These are phyloP conservation scores for Lepidium didymum DNA, from an alignment of 345 rosid genomes.

Conservation along the genomic window DNA sequence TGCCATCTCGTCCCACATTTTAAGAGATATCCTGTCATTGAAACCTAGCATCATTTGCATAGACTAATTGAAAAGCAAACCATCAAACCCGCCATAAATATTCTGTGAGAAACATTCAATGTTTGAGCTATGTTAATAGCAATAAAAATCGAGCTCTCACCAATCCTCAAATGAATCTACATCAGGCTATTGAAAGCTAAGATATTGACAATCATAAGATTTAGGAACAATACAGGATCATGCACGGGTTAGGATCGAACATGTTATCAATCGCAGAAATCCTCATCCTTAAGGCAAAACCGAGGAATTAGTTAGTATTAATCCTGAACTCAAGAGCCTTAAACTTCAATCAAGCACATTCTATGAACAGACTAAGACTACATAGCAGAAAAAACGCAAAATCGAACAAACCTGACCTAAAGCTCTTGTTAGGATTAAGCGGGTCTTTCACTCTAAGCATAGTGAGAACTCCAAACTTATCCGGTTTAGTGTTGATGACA, in stretches of 20 bases:
- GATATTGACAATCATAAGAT: not conserved
- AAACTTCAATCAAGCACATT: not conserved
- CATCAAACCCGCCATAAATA: not conserved
- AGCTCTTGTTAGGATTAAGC: slow-evolving; percentile 20
- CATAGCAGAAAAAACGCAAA: not conserved
- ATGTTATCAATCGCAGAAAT: not conserved
- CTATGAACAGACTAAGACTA: not conserved
- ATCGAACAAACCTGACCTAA: slow-evolving; percentile 41
- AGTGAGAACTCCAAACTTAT: slow-evolving; percentile 38
- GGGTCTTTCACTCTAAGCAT: slow-evolving; percentile 35
- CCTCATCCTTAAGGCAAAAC: not conserved
- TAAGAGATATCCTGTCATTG: slow-evolving; percentile 40
- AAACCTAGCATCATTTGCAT: not conserved
- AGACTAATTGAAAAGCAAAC: not conserved
- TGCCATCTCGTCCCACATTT: slow-evolving; percentile 45
- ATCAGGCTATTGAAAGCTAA: not conserved
- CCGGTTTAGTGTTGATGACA: not conserved
- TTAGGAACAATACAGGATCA: not conserved
- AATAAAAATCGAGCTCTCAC: not conserved
- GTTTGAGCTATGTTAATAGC: not conserved
- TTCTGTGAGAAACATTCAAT: not conserved
- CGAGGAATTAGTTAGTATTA: not conserved
- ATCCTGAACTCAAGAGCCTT: not conserved
- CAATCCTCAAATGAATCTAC: not conserved
- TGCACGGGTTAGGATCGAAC: not conserved